Percentiles rank a stretch among this genome's conserved stretches.
Evolutionary conservation across 495 filamentous ascomycete genomes (phyloP).

Genomic region (Delitschia confertaspora): DNA sequence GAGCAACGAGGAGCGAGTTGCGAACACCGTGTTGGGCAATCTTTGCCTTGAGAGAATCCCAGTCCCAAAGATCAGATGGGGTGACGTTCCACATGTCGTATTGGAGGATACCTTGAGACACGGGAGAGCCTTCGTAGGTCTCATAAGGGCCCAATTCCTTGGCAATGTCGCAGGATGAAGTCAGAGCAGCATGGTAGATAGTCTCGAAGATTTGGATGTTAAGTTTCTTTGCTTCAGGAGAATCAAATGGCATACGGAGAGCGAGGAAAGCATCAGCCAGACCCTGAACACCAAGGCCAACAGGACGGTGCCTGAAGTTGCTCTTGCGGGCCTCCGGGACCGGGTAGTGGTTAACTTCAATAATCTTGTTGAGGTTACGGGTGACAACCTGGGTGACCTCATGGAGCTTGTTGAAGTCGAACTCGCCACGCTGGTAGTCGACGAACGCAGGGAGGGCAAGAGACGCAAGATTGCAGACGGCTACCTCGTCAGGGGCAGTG

Average conservation of each 20-base stretch:
- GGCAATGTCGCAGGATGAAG: conserved; percentile 77
- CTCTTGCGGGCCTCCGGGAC: conserved; percentile 85
- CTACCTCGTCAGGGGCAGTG: conserved; percentile 92
- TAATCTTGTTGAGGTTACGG: conserved; percentile 93
- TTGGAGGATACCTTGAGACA: conserved; percentile 91
- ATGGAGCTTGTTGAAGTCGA: conserved; percentile 92
- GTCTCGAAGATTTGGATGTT: conserved; percentile 99
- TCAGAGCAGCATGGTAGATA: conserved; percentile 93
- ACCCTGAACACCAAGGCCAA: conserved; percentile 94
- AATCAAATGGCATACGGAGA: conserved; percentile 93
- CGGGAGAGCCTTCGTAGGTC: conserved; percentile 86
- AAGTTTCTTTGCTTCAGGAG: conserved; percentile 79
- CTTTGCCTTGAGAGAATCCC: conserved; percentile 76
- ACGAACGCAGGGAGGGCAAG: conserved; percentile 84
- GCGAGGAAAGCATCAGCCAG: conserved; percentile 98
- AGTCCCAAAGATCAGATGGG: conserved; percentile 93
- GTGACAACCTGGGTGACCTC: conserved; percentile 84
- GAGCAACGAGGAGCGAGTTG: conserved; percentile 89
- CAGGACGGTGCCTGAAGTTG: conserved; percentile 91
- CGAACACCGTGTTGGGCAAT: conserved; percentile 87
- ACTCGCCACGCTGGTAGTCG: conserved; percentile 67
- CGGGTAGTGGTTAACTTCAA: conserved; percentile 94
- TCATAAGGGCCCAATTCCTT: conserved; percentile 74
- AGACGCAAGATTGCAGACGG: conserved; percentile 95
- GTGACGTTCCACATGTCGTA: conserved; percentile 98